Evolutionary conservation across 2,329 filamentous ascomycete genomes (phyloP).

Genomic region (Colletotrichum viniferum): DNA sequence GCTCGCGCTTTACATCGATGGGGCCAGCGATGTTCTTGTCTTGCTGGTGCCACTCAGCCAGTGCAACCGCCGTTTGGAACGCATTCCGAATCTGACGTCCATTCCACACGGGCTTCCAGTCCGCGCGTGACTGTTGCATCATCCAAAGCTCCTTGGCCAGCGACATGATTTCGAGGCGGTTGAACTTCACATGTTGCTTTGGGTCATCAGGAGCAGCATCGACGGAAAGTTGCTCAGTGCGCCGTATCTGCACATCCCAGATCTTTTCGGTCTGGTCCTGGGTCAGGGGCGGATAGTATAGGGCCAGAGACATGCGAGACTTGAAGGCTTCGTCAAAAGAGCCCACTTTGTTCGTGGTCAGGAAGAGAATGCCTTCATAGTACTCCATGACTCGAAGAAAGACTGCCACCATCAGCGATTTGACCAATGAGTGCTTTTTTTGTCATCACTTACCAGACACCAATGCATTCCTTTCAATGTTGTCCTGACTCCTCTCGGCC

Average conservation of each 20-base stretch:
- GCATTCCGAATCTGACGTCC: conserved; percentile 47
- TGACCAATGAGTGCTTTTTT: too few species aligned
- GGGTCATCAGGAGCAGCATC: conserved; percentile 28
- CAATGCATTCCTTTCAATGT: not conserved
- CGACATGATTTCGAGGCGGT: conserved; percentile 37
- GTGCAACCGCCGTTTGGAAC: conserved; percentile 48
- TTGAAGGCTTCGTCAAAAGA: conserved; percentile 53
- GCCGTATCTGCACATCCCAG: conserved; percentile 41
- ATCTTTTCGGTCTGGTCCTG: conserved; percentile 44
- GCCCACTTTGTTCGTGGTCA: conserved; percentile 54
- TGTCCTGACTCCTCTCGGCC: conserved; percentile 69
- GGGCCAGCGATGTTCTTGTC: too few species aligned
- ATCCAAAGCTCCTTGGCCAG: conserved; percentile 4
- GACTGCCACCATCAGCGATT: not conserved
- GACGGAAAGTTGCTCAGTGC: conserved; percentile 21
- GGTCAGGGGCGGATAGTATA: conserved; percentile 40
- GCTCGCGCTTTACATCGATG: too few species aligned
- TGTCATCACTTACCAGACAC: not conserved
- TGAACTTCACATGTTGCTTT: conserved; percentile 33
- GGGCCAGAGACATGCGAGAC: conserved; percentile 50
- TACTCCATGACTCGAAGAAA: conserved; percentile 56
- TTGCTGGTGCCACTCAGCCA: conserved; percentile 40
- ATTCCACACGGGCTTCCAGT: conserved; percentile 38
- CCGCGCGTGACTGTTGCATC: not conserved
- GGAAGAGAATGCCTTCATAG: conserved; percentile 53